phyloP scores from a whole-genome alignment of 1,284 basidiomycete species.

The Athelia psychrophila region DNA sequence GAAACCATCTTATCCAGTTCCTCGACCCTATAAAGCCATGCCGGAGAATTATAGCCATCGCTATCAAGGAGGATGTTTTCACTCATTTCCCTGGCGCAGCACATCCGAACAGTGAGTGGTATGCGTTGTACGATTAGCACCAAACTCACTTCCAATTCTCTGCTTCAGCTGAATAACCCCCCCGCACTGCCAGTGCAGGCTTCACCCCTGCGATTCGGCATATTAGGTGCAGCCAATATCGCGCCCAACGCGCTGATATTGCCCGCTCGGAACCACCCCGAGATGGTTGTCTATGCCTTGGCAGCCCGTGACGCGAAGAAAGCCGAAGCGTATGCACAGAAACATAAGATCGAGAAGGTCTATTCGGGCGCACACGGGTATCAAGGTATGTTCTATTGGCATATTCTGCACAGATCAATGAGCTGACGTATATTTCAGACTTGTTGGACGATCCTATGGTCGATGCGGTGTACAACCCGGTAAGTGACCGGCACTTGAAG shows the following conservation, averaged over 20 bases:
- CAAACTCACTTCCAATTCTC: too few species aligned
- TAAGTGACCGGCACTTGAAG: slow-evolving; percentile 23
- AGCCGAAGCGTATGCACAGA: slow-evolving; percentile 54
- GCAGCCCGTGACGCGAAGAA: slow-evolving; percentile 54
- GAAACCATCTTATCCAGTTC: too few species aligned
- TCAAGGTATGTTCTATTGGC: slow-evolving; percentile 36
- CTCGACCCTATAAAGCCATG: too few species aligned
- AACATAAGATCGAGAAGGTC: slow-evolving; percentile 50
- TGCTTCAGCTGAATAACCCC: neutral
- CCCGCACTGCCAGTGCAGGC: neutral
- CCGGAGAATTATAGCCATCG: too few species aligned
- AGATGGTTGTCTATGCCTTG: slow-evolving; percentile 55
- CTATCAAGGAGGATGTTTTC: too few species aligned
- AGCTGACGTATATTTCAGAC: slow-evolving; percentile 30
- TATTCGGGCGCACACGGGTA: slow-evolving; percentile 52
- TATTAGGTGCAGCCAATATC: slow-evolving; percentile 65
- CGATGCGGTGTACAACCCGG: slow-evolving; percentile 64
- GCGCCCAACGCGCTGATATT: slow-evolving; percentile 53
- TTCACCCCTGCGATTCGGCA: slow-evolving; percentile 49
- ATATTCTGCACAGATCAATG: neutral
- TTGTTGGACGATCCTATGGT: slow-evolving; percentile 61
- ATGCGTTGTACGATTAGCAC: too few species aligned
- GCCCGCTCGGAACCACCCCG: slow-evolving; percentile 56
- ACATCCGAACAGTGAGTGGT: too few species aligned
- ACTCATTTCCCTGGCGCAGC: too few species aligned